Conservation (phyloP, 768 basidiomycete species). For the Clavaria fumosa region DNA sequence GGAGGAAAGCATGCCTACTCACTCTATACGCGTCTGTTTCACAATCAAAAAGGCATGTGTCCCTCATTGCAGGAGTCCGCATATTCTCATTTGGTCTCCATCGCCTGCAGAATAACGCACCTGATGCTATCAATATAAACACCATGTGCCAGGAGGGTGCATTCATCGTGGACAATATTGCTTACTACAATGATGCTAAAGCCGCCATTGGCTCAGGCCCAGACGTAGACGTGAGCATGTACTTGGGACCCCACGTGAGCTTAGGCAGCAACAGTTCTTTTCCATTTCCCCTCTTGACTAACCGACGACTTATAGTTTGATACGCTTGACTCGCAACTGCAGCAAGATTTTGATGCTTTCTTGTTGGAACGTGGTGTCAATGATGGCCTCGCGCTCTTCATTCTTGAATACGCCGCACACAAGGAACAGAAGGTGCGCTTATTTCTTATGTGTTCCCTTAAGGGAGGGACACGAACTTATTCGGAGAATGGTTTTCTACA, state of each 20-base stretch:
- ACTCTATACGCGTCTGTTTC: constrained; percentile 67
- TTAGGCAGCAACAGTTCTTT: neutral
- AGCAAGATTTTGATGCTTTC: constrained; percentile 85
- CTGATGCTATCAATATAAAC: constrained; percentile 67
- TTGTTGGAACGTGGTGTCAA: constrained; percentile 83
- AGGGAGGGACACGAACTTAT: neutral
- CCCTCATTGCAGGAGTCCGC: neutral
- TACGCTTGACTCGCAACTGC: constrained; percentile 72
- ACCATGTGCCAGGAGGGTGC: constrained; percentile 63
- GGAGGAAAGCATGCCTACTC: constrained; percentile 24
- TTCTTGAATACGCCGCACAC: constrained; percentile 74
- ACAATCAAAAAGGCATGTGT: constrained; percentile 66
- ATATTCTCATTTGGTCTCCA: constrained; percentile 2
- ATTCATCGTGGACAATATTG: constrained; percentile 81
- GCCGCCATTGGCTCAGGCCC: constrained; percentile 72
- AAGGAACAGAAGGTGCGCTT: constrained; percentile 83
- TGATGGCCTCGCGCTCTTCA: constrained; percentile 67
- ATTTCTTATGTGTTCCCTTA: neutral
- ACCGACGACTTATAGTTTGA: constrained; percentile 44
- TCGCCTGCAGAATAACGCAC: constrained; percentile 25
- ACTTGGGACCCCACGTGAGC: constrained; percentile 77
- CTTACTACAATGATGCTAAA: constrained; percentile 67
- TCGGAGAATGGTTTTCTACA: constrained; percentile 17
- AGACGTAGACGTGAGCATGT: constrained; percentile 88
- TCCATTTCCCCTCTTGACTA: neutral